A percentile compares a stretch with the other conserved stretches of the same genome.
These are phyloP conservation scores for Biscogniauxia sp. DNA, from an alignment of 2,329 filamentous ascomycete genomes.

Conservation along the genomic window DNA sequence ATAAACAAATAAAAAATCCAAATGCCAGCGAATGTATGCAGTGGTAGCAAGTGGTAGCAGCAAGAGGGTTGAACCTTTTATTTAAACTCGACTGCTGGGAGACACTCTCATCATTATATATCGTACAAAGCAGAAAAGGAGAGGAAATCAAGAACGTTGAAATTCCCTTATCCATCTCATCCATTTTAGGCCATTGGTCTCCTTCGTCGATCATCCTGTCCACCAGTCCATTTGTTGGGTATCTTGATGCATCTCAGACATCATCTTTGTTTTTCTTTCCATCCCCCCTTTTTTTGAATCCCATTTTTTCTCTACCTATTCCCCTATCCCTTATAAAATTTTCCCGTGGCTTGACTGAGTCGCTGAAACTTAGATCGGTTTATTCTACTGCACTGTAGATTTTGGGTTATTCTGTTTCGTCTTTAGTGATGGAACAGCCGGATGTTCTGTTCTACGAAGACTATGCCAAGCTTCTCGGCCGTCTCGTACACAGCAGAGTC, in stretches of 20 bases:
- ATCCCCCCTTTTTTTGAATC: not conserved
- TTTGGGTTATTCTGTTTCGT: conserved; percentile 14
- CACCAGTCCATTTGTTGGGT: not conserved
- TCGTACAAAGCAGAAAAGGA: too few species aligned
- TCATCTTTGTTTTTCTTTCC: conserved; percentile 8
- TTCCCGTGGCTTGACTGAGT: not conserved
- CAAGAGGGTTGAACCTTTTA: too few species aligned
- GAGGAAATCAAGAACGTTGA: too few species aligned
- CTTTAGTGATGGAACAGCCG: conserved; percentile 90
- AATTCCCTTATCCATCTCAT: not conserved
- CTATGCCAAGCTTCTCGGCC: conserved; percentile 86
- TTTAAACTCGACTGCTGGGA: too few species aligned
- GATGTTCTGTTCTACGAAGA: conserved; percentile 92
- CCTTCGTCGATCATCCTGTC: not conserved
- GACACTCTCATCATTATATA: too few species aligned
- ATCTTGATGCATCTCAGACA: conserved; percentile 5
- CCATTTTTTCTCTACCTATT: conserved; percentile 1
- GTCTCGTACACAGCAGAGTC: conserved; percentile 80
- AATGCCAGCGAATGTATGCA: too few species aligned
- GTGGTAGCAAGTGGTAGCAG: too few species aligned
- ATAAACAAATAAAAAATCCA: too few species aligned
- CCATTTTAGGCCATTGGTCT: not conserved
- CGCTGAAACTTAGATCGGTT: not conserved
- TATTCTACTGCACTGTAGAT: not conserved
- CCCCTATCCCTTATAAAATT: not conserved